Base-by-base conservation (phyloP, 257 asterid genomes). In the Scutellaria baicalensis region DNA sequence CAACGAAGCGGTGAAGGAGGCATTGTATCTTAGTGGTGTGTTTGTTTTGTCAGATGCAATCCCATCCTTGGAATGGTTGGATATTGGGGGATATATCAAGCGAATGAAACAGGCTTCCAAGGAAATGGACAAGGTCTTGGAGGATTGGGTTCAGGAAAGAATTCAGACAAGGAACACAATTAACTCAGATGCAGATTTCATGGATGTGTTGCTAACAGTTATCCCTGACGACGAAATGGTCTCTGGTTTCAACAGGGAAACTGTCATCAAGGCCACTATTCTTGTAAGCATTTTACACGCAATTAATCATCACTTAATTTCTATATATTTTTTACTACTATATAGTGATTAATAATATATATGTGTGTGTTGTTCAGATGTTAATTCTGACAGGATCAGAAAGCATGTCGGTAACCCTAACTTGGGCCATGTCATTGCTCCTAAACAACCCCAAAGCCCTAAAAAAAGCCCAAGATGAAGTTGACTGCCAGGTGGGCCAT, bases 41-140 rank as follows among this genome's bases (percentile, higher is more conserved):
- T 80, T 85, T 20, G 86, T 83, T 40, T 63, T 55, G 33, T 85
- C 95, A 0, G 95, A 88, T 59, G 81, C 66, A 6, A 79, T 88
- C 73, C 89, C 91, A 10, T 71, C 43, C 0, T 60, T 83, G 43
- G 86, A 79, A 55, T 88, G 91, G 86, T 20, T 88, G 75, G 95
- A 88, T 42, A 70, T 85, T 20, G 85, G 85, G 27, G 89, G 95
- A 0, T 68, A 83, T 18, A 44, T 82, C 59, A 85, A 77, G 59
- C 68, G 43, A 3, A 81, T 85, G 88, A 85, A 83, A 68, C 36
- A 75, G 42, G 50, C 72, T 12, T 62, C 44, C 9, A 67, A 75
- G n/a, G 75, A 74, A 50, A 59, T 85, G 12, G 86, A 87, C 60
- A 44, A 14, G 11, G 74, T 83, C 0, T 52, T 88, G 18, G 79